A percentile compares a stretch with the other conserved stretches of the same genome.
Evolutionary conservation across 768 basidiomycete species (phyloP).

Genomic region (Trametes maxima): DNA sequence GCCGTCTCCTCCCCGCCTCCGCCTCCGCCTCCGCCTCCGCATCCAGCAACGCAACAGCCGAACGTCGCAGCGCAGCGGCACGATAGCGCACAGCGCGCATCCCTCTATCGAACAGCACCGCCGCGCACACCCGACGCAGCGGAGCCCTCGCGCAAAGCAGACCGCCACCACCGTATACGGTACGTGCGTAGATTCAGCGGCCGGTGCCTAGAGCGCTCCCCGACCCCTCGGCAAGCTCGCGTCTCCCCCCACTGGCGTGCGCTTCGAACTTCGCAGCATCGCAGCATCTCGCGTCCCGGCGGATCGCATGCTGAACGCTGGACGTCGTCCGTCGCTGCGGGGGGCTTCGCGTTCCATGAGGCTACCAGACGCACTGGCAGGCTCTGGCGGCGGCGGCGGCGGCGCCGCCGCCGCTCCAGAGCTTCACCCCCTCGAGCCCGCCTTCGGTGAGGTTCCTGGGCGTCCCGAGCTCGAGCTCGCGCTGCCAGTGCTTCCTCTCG

Average conservation of each 20-base stretch:
- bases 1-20: too few species aligned
- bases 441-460: not conserved
- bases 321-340: not conserved
- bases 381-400: too few species aligned
- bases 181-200: not conserved
- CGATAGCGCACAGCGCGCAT: too few species aligned
- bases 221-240: not conserved
- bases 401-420: too few species aligned
- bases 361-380: slow-evolving; percentile 11
- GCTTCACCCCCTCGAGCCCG: not conserved
- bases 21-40: too few species aligned
- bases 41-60: too few species aligned
- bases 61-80: too few species aligned
- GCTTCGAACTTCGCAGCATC: not conserved
- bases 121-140: too few species aligned
- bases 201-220: not conserved
- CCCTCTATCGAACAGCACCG: too few species aligned
- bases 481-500: not conserved
- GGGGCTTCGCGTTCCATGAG: slow-evolving; percentile 17
- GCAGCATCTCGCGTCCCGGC: slow-evolving; percentile 7
- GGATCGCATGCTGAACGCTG: slow-evolving; percentile 10
- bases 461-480: not conserved
- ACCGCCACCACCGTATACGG: too few species aligned
- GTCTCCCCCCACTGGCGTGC: not conserved
- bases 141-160: too few species aligned